Conservation (phyloP, 1,284 basidiomycete genomes). For the Pseudozyma tsukubaensis region DNA sequence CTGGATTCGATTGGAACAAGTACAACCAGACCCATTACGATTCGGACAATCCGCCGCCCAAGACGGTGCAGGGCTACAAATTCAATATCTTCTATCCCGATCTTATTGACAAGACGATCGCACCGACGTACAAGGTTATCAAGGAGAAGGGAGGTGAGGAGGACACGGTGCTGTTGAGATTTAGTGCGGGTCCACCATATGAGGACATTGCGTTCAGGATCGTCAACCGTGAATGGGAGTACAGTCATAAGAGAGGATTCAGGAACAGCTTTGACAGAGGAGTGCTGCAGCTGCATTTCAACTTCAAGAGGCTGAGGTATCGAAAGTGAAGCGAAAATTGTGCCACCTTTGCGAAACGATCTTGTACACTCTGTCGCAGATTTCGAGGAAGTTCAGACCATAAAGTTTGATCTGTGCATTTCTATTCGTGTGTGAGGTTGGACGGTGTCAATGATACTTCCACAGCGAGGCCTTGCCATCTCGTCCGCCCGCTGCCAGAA, state of each 20-base stretch:
- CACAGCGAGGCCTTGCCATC: slow-evolving; percentile 50
- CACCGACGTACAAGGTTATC: slow-evolving; percentile 89
- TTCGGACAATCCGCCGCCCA: slow-evolving; percentile 66
- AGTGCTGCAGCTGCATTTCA: slow-evolving; percentile 69
- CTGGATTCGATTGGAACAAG: slow-evolving; percentile 99
- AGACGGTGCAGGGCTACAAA: slow-evolving; percentile 82
- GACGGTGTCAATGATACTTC: slow-evolving; percentile 27
- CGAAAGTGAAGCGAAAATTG: slow-evolving; percentile 47
- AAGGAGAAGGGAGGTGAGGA: slow-evolving; percentile 87
- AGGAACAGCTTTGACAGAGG: slow-evolving; percentile 74
- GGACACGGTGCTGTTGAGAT: slow-evolving; percentile 91
- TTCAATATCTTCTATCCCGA: slow-evolving; percentile 96
- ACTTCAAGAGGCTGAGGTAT: slow-evolving; percentile 66
- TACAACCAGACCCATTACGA: slow-evolving; percentile 69
- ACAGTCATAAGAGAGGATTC: slow-evolving; percentile 84
- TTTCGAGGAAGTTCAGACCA: not conserved
- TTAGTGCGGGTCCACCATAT: slow-evolving; percentile 96
- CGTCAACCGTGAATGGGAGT: slow-evolving; percentile 98
- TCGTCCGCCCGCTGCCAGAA: slow-evolving; percentile 37
- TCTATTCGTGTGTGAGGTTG: not conserved
- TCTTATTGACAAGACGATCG: slow-evolving; percentile 94
- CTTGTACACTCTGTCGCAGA: no score
- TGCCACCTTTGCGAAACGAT: not conserved
- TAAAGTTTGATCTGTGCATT: not conserved
- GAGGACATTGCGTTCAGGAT: slow-evolving; percentile 99